A percentile compares a stretch with the other conserved stretches of the same genome.
Evolutionary conservation across 495 filamentous ascomycete genomes (phyloP).

Genomic region (Hypoxylon cercidicola): DNA sequence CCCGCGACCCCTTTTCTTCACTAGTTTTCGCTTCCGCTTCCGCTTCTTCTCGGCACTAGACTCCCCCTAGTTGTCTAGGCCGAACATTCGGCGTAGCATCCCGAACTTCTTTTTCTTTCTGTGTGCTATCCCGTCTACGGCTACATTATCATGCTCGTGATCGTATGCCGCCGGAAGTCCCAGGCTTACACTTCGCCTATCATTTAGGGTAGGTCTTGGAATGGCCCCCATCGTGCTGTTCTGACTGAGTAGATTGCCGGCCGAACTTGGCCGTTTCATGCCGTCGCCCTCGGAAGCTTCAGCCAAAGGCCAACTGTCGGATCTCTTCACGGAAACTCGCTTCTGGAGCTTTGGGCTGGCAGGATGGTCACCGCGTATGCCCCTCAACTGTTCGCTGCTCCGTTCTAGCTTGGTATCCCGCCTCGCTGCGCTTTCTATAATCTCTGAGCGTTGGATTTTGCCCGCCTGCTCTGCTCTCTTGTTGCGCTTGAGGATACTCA

Average conservation of each 20-base stretch:
- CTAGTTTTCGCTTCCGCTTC: slow-evolving; percentile 37
- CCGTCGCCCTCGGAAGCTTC: slow-evolving; percentile 21
- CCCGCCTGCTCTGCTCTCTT: slow-evolving; percentile 49
- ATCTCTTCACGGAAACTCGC: slow-evolving; percentile 28
- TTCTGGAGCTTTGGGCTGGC: slow-evolving; percentile 51
- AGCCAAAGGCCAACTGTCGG: slow-evolving; percentile 32
- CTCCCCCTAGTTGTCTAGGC: slow-evolving; percentile 59
- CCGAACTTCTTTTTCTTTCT: slow-evolving; percentile 72
- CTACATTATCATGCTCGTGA: slow-evolving; percentile 38
- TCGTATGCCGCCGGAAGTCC: slow-evolving; percentile 19
- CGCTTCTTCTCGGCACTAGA: slow-evolving; percentile 17
- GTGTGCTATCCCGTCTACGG: slow-evolving; percentile 44
- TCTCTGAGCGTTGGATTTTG: slow-evolving; percentile 55
- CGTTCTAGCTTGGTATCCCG: slow-evolving; percentile 63
- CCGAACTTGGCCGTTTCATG: slow-evolving; percentile 40
- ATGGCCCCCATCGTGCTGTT: slow-evolving; percentile 5
- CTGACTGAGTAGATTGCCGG: slow-evolving; percentile 43
- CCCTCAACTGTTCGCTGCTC: slow-evolving; percentile 52
- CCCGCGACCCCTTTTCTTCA: slow-evolving; percentile 31
- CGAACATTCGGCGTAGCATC: slow-evolving; percentile 65
- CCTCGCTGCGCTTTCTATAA: slow-evolving; percentile 59
- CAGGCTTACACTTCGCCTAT: slow-evolving; percentile 37
- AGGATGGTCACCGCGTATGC: slow-evolving; percentile 35
- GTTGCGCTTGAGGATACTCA: slow-evolving; percentile 60
- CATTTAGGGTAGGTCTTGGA: slow-evolving; percentile 21